phyloP scores from a whole-genome alignment of 768 basidiomycete genomes.

The Phanerodontia chrysosporium region DNA sequence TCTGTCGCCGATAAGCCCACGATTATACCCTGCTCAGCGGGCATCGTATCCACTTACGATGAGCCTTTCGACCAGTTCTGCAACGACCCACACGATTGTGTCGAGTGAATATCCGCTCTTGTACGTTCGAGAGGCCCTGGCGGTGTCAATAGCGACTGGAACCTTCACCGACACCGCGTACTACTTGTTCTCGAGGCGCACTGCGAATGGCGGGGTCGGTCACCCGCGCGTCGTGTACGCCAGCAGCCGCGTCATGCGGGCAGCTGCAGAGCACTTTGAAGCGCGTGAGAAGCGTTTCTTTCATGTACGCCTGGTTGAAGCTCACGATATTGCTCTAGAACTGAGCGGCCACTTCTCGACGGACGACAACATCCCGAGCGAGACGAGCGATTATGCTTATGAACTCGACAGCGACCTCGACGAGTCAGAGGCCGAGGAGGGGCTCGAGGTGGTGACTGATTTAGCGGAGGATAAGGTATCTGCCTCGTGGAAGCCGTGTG shows the following conservation, averaged over 20 bases:
- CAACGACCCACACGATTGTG: too few species aligned
- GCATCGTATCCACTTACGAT: too few species aligned
- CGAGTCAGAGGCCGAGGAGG: background rate
- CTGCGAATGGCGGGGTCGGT: background rate
- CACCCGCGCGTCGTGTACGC: background rate
- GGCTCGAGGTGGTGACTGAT: too few species aligned
- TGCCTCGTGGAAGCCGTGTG: too few species aligned
- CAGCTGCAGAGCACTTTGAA: background rate
- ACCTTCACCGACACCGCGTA: background rate
- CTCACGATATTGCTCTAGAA: background rate
- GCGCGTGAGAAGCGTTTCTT: background rate
- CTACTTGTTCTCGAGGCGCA: too few species aligned
- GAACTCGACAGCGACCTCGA: constrained; percentile 9
- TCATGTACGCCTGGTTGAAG: background rate
- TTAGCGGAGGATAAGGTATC: too few species aligned
- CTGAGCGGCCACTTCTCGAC: background rate
- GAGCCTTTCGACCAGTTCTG: constrained; percentile 20
- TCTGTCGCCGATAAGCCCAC: too few species aligned
- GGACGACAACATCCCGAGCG: background rate
- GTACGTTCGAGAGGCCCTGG: background rate
- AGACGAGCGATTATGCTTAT: background rate
- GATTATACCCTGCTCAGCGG: too few species aligned
- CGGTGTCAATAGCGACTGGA: background rate
- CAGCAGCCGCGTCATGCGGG: background rate
- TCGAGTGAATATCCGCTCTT: too few species aligned